Evolutionary conservation across 352 stramenopile genomes (phyloP), one percentile per base, ranked within the genome.

Genomic region (Globisporangium barbulae): DNA sequence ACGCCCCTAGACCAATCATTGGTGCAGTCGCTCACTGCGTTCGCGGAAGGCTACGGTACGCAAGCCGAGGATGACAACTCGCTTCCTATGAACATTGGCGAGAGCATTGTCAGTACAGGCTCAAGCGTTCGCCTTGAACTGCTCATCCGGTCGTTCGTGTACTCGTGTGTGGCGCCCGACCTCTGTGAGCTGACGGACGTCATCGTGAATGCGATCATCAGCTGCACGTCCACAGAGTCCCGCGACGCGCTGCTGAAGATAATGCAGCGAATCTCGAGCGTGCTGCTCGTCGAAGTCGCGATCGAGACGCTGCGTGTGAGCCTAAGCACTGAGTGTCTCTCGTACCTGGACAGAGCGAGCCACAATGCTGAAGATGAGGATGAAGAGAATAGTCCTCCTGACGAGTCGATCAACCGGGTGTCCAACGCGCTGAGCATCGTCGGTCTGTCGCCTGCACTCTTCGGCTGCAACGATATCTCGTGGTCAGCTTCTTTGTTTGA

Each of bases 151-250:
- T 59, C 64, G 59, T 65, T 59, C n/a, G 54, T 70, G 19, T 42
- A 31, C 31, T 53, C 64, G n/a, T 59, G 12, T 15, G 58, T 63
- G 5, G 33, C 53, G 7, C 64, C 64, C 0, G 59, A 70, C 10
- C 48, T 70, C 3, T 65, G 57, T 15, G 64, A 70, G 31, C 61
- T 71, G n/a, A 67, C 61, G 64, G 50, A 65, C 10, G 21, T 65
- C 8, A 12, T 86, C 30, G 64, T 62, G 9, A 76, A 86, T 28
- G 70, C 77, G 19, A 68, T 78, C 19, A 45, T 83, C 15, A 71
- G 74, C 25, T 81, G 77, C 62, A 67, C 60, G n/a, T 78, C 67
- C 2, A 33, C 53, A n/a, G 60, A 70, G 19, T 59, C 73, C 2
- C 74, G 75, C 41, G 48, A 71, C 5, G 56, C 72, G 31, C 45